phyloP scores from a whole-genome alignment of 2,329 filamentous ascomycete genomes.

The Lachnellula hyalina region DNA sequence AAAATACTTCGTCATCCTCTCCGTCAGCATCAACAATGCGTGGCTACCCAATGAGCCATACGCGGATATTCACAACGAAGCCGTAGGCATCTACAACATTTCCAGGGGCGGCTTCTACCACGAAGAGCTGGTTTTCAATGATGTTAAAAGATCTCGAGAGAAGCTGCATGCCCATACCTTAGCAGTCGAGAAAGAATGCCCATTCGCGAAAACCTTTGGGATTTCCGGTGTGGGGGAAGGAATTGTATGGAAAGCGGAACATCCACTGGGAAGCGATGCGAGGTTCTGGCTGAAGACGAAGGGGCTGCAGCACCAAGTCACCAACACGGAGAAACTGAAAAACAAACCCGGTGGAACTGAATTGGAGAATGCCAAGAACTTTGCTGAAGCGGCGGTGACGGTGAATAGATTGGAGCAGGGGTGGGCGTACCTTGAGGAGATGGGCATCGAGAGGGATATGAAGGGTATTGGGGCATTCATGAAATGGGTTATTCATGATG shows the following conservation, averaged over 20 bases:
- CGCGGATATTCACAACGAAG: slow-evolving; percentile 14
- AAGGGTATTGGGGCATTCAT: slow-evolving; percentile 4
- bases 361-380: slow-evolving; percentile 6
- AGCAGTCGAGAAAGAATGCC: slow-evolving; percentile 21
- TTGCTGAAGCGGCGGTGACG: slow-evolving; percentile 12
- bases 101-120: slow-evolving; percentile 18
- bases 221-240: slow-evolving; percentile 20
- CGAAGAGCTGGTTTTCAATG: slow-evolving; percentile 4
- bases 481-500: slow-evolving; percentile 17
- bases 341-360: background rate
- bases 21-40: slow-evolving; percentile 15
- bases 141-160: background rate
- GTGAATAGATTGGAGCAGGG: slow-evolving; percentile 19
- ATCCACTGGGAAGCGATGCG: slow-evolving; percentile 15
- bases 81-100: slow-evolving; percentile 16
- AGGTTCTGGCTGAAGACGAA: slow-evolving; percentile 25
- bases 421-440: slow-evolving; percentile 15
- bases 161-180: slow-evolving; percentile 11
- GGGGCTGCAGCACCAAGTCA: slow-evolving; percentile 10
- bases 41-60: slow-evolving; percentile 19
- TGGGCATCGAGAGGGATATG: slow-evolving; percentile 9
- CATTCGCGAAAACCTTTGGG: slow-evolving; percentile 20
- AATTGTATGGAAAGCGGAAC: slow-evolving; percentile 23
- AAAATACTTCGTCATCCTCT: slow-evolving; percentile 22
- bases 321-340: slow-evolving; percentile 8